phyloP scores from a whole-genome alignment of 805 yeast species.

The Saccharomycopsis amapae region DNA sequence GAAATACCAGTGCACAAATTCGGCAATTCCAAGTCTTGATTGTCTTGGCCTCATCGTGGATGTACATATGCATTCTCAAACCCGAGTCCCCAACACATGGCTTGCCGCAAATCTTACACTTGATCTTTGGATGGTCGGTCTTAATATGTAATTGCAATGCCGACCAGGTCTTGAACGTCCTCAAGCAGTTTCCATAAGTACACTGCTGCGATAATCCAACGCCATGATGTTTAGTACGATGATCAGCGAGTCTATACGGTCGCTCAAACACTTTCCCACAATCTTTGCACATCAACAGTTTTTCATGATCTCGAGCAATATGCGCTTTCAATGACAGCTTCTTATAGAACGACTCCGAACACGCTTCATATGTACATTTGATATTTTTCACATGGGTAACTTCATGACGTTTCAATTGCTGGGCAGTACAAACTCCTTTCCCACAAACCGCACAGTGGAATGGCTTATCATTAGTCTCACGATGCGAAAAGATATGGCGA shows the following conservation, averaged over 20 bases:
- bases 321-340: slow-evolving; percentile 75
- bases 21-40: slow-evolving; percentile 64
- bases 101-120: slow-evolving; percentile 59
- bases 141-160: slow-evolving; percentile 65
- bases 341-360: slow-evolving; percentile 62
- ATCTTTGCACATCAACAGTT: slow-evolving; percentile 44
- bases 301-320: slow-evolving; percentile 51
- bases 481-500: slow-evolving; percentile 65
- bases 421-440: slow-evolving; percentile 73
- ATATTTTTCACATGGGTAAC: slow-evolving; percentile 69
- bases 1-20: slow-evolving; percentile 43
- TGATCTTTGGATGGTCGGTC: slow-evolving; percentile 62
- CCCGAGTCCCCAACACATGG: slow-evolving; percentile 69
- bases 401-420: slow-evolving; percentile 80
- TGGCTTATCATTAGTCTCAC: slow-evolving; percentile 44
- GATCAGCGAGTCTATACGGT: slow-evolving; percentile 60
- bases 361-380: slow-evolving; percentile 51
- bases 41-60: slow-evolving; percentile 50
- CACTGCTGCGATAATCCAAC: slow-evolving; percentile 50
- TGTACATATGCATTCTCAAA: slow-evolving; percentile 61
- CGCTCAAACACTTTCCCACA: slow-evolving; percentile 63
- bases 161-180: slow-evolving; percentile 62
- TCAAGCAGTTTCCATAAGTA: slow-evolving; percentile 52
- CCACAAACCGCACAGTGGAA: slow-evolving; percentile 67
- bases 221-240: slow-evolving; percentile 59